Evolutionary conservation across 1,284 basidiomycete species (phyloP), one percentile per base, ranked within the genome.

Genomic region (Microbotryum scabiosae): DNA sequence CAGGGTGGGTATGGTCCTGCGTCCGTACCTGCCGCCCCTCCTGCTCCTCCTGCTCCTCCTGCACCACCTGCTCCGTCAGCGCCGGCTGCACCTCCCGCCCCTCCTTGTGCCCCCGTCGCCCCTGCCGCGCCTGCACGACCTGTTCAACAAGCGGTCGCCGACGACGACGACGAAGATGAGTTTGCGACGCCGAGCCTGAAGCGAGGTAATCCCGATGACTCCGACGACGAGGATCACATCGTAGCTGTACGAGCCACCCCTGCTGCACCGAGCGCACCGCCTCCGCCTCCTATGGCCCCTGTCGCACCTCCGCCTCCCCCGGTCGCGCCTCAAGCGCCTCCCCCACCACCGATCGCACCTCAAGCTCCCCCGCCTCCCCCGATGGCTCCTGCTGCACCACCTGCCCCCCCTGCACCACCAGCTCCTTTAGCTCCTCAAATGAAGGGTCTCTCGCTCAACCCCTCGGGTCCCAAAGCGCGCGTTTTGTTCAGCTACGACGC

Each of bases 401-500:
- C 59, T 25, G 48, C 59, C 6, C 53, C 60, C 8, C 41, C 61
- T n/a, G 46, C 57, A 26, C 59, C 64, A 3, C 36, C 59, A 43
- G 46, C 6, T 12, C 32, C 14, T 26, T 55, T 23, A 12, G 20
- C 2, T 54, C 62, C 32, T 36, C 23, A 54, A n/a, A 6, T 16
- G 52, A 10, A 25, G 4, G 12, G 2, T 7, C 32, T 30, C 25
- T 36, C 23, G 21, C 14, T 47, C 49, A 12, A 20, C n/a, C 47
- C 43, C 25, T 32, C 23, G 0, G 47, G 30, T 51, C 26, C 20
- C 58, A 72, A 45, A 79, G 82, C 60, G 64, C 81, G 73, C 81
- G 87, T 63, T 1, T 68, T 86, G 30, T 93, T 84, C 74, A 84
- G 86, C 14, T 94, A 93, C 70, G 85, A 87, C 73, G 85, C 85